Base-by-base conservation (phyloP, 345 rosid genomes). In the Garcia nutans region DNA sequence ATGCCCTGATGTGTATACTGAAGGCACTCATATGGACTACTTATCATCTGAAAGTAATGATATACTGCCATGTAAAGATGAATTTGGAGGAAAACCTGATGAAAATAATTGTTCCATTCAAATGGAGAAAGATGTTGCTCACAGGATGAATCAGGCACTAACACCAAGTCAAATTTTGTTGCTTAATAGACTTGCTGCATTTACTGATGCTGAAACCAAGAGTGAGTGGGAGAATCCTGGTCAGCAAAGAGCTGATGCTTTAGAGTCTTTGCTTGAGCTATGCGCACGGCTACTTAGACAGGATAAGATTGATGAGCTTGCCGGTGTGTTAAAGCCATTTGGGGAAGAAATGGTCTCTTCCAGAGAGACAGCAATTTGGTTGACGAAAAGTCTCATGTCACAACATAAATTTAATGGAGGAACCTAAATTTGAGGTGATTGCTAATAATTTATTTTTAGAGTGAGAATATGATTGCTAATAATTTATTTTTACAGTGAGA, bases 321-420 rank as follows among this genome's bases (percentile, higher is more conserved):
- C 96, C 13, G 97, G 98, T 63, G 90, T 96, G 79, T 90, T 93
- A 47, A 87, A 88, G 75, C 99, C 99, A 37, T 96, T 96, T 56
- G 98, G 98, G 3, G 97, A 91, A 78, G 99, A 96, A 76, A 81
- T 81, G 12, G 97, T 92, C 7, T 96, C 99, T 5, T 94, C 99
- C 0, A 92, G 98, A 75, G 99, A 96, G 81, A 96, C 99, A 23
- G 99, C 99, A 28, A 96, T 96, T 71, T 96, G 95, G 98, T 86
- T 96, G 74, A 93, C 97, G 23, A 93, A 89, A 83, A 89, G 92
- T 84, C 97, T 96, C 70, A 79, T 96, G 87, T 84, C 98, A 75
- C 85, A 87, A n/a, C 91, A 92, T 16, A 96, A 96, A 68, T 75
- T 88, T 68, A 84, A 85, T 61, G 89, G 81, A 62, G 90, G 85